Evolutionary conservation across 768 basidiomycete genomes (phyloP), one percentile per base, ranked within the genome.

Genomic region (Mrakia gelida): DNA sequence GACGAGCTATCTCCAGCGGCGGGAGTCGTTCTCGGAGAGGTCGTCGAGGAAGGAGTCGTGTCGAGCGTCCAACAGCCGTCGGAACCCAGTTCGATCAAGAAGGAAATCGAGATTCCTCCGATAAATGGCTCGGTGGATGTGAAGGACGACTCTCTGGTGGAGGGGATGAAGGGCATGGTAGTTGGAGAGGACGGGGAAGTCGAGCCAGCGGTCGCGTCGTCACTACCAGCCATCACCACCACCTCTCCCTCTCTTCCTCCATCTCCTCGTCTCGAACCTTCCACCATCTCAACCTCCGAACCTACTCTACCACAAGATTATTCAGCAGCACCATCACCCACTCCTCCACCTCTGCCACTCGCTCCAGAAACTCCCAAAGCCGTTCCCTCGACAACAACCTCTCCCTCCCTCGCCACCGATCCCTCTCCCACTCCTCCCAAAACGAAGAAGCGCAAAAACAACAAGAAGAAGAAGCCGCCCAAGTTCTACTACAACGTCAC

Each of bases 401-500:
- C 63, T 7, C 18, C 61, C 70, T 34, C 56, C 59, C 28, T 54
- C 49, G 49, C 18, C 49, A 16, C 7, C 49, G 63, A 54, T 23
- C 26, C 75, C n/a, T 75, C 16, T 5, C n/a, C 61, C 8, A 23
- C 49, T 5, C 45, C 49, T 8, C 18, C 10, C 21, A 28, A 13
- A 16, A 23, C 21, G 38, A 67, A 28, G 65, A 41, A n/a, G 11
- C 49, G 49, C 1, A 73, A 63, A 21, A 34, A 23, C 49, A 67
- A 52, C 30, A 63, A 75, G 28, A 75, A 75, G 43, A 30, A 62
- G 26, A 75, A 75, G 34, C 74, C 74, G 13, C 74, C 62, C 9
- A 43, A 45, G 21, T 73, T 56, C 28, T 77, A 62, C 59, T 71
- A 71, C 59, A 77, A 71, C 56, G 70, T 77, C 16, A 49, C 70